These are phyloP conservation scores for Verruconis gallopava DNA, from an alignment of 2,329 filamentous ascomycete species.

Conservation along the genomic window DNA sequence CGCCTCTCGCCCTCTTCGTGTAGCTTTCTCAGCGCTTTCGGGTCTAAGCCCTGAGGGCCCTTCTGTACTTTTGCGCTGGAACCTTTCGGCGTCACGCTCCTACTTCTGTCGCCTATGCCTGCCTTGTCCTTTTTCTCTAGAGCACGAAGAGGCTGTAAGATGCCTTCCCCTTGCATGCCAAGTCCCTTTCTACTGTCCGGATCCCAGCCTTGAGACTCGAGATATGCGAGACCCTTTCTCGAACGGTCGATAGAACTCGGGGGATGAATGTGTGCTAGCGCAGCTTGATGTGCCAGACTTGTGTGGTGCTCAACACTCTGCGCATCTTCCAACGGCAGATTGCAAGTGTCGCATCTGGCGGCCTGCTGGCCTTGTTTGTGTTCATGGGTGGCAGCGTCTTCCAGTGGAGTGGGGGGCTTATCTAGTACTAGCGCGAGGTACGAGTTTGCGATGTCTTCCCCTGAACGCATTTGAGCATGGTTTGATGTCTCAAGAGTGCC, in stretches of 20 bases:
- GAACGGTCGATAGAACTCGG: slow-evolving; percentile 59
- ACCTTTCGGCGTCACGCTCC: background rate
- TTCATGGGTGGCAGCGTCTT: background rate
- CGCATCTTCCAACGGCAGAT: slow-evolving; percentile 17
- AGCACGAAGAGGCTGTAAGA: slow-evolving; percentile 61
- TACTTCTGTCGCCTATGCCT: slow-evolving; percentile 42
- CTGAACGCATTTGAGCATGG: slow-evolving; percentile 2
- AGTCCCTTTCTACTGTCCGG: slow-evolving; percentile 60
- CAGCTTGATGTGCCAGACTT: slow-evolving; percentile 59
- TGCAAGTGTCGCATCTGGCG: slow-evolving; percentile 22
- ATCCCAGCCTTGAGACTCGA: slow-evolving; percentile 60
- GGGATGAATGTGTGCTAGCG: slow-evolving; percentile 54
- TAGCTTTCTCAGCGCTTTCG: slow-evolving; percentile 51
- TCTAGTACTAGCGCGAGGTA: slow-evolving; percentile 57
- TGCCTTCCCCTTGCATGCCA: slow-evolving; percentile 55
- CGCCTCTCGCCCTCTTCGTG: slow-evolving; percentile 50
- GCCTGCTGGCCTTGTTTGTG: background rate
- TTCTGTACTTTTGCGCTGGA: background rate
- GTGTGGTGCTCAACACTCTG: slow-evolving; percentile 37
- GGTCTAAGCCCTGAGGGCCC: background rate
- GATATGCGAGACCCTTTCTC: slow-evolving; percentile 54
- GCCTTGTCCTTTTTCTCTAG: slow-evolving; percentile 60
- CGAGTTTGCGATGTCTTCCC: slow-evolving; percentile 43
- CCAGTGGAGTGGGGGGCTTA: slow-evolving; percentile 16
- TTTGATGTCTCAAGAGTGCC: slow-evolving; percentile 12